Conservation (phyloP, 257 asterid genomes). For the Nyctanthes arbortristis region DNA sequence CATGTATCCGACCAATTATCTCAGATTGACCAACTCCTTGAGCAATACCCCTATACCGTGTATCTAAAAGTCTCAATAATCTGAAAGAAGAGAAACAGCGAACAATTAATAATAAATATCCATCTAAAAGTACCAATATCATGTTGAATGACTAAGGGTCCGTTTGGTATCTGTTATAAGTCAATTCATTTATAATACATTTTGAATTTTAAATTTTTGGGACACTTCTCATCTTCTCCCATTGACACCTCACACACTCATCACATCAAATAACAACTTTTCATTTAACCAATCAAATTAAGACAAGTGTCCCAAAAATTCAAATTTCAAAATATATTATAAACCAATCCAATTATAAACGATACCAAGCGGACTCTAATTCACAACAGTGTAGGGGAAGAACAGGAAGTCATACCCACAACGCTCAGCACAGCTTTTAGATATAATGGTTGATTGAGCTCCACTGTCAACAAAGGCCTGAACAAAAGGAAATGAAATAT, state of each 20-base stretch:
- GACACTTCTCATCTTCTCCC: too few relatives aligned
- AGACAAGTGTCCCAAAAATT: too few relatives aligned
- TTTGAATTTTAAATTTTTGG: too few relatives aligned
- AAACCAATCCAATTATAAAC: too few relatives aligned
- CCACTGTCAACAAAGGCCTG: constrained; percentile 99
- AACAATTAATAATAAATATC: not conserved
- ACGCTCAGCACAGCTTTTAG: constrained; percentile 99
- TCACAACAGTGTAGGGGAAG: constrained; percentile 12
- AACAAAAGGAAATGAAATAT: constrained; percentile 18
- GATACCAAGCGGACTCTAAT: too few relatives aligned
- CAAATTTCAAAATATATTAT: too few relatives aligned
- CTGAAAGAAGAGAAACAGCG: constrained; percentile 39
- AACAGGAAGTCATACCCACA: constrained; percentile 59
- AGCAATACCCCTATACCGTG: constrained; percentile 92
- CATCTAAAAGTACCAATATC: not conserved
- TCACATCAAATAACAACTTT: too few relatives aligned
- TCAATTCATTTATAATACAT: too few relatives aligned
- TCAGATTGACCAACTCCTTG: constrained; percentile 64
- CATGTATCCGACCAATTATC: constrained; percentile 62
- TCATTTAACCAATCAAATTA: too few relatives aligned
- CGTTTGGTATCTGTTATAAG: too few relatives aligned
- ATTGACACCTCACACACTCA: too few relatives aligned
- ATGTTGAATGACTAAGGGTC: too few relatives aligned
- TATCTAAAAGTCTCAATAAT: constrained; percentile 79
- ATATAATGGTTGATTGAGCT: constrained; percentile 97